A percentile compares a stretch with the other conserved stretches of the same genome.
Evolutionary conservation across 371 early-diverging fungal species (phyloP).

Genomic region (Lichtheimia hyalospora): DNA sequence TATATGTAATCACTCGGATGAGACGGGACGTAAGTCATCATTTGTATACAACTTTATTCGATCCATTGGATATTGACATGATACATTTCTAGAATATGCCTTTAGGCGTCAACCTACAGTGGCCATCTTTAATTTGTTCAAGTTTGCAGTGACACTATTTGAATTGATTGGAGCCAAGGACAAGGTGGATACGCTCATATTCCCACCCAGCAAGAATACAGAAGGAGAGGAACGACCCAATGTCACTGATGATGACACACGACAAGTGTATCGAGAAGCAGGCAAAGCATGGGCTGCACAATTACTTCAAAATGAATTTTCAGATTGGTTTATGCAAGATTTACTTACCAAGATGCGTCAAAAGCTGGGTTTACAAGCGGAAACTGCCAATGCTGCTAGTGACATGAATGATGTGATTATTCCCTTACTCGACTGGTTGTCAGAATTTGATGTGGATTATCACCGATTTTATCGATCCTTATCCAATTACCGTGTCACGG

Average conservation of each 20-base stretch:
- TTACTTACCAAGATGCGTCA: conserved; percentile 57
- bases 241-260: conserved; percentile 21
- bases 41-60: too few relatives aligned
- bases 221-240: conserved; percentile 7
- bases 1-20: conserved; percentile 79
- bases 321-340: conserved; percentile 47
- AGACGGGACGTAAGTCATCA: conserved; percentile 42
- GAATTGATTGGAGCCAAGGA: conserved; percentile 66
- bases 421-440: conserved; percentile 71
- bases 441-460: conserved; percentile 64
- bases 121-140: conserved; percentile 80
- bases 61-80: background rate
- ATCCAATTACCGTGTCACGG: conserved; percentile 30
- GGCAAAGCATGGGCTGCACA: conserved; percentile 48
- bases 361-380: conserved; percentile 49
- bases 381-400: conserved; percentile 7
- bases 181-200: conserved; percentile 37
- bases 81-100: conserved; percentile 59
- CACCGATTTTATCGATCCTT: conserved; percentile 74
- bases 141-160: conserved; percentile 69
- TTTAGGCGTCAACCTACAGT: conserved; percentile 84
- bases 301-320: conserved; percentile 53
- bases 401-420: conserved; percentile 63
- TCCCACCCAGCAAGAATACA: conserved; percentile 13
- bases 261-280: conserved; percentile 24